Percentiles rank a stretch among this genome's conserved stretches.
phyloP scores from a whole-genome alignment of 176 grass and related monocot genomes.

The Musa acuminata region DNA sequence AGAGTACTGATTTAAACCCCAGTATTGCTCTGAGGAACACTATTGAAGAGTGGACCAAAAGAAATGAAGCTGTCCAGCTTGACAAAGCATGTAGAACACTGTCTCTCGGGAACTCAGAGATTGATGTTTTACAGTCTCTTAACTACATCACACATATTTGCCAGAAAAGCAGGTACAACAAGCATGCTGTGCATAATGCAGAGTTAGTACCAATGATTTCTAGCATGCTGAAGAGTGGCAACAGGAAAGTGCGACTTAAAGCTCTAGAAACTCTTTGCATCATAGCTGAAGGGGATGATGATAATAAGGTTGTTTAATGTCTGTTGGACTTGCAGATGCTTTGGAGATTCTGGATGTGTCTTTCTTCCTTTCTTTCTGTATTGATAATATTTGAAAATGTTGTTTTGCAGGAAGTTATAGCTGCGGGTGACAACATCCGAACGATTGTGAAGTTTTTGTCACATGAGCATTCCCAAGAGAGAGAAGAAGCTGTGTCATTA shows the following conservation, averaged over 20 bases:
- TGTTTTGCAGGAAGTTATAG: slow-evolving; percentile 16
- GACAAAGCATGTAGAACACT: slow-evolving; percentile 37
- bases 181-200: slow-evolving; percentile 25
- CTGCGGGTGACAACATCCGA: slow-evolving; percentile 10
- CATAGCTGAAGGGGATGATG: slow-evolving; percentile 32
- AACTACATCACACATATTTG: slow-evolving; percentile 30
- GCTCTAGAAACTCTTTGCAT: slow-evolving; percentile 32
- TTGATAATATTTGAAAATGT: neutral
- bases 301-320: slow-evolving; percentile 35
- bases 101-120: slow-evolving; percentile 13
- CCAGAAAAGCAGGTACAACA: slow-evolving; percentile 25
- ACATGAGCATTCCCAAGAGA: slow-evolving; percentile 10
- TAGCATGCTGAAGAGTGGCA: slow-evolving; percentile 38
- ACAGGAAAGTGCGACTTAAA: slow-evolving; percentile 28
- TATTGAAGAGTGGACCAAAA: slow-evolving; percentile 65
- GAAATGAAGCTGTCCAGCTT: slow-evolving; percentile 62
- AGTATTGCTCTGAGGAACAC: slow-evolving; percentile 63
- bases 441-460: slow-evolving; percentile 21
- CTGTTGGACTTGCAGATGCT: neutral
- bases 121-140: slow-evolving; percentile 32
- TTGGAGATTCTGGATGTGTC: neutral
- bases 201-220: slow-evolving; percentile 30
- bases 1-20: slow-evolving; percentile 38
- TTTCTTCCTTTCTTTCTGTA: neutral
- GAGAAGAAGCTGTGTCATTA: slow-evolving; percentile 5